phyloP scores from a whole-genome alignment of 208 protist species.

The Sergeia podlipaevii region DNA sequence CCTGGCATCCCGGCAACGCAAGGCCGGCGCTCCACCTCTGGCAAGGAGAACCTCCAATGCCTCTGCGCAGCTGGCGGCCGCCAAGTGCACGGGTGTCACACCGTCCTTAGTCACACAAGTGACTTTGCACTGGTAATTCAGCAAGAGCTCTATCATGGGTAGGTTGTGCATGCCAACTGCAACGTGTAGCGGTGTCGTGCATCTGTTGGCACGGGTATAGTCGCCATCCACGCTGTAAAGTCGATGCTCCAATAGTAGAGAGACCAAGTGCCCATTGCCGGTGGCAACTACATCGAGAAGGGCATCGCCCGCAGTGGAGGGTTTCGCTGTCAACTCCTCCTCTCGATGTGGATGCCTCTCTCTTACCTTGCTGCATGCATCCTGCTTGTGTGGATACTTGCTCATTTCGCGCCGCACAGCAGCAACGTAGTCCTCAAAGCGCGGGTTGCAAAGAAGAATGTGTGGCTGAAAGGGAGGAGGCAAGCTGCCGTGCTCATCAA shows the following conservation, averaged over 20 bases:
- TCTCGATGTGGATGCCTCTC: background rate
- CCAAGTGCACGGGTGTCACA: constrained; percentile 49
- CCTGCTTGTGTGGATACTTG: background rate
- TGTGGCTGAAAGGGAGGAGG: constrained; percentile 40
- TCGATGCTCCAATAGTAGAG: constrained; percentile 19
- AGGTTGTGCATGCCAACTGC: constrained; percentile 10
- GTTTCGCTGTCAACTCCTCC: background rate
- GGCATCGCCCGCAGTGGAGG: background rate
- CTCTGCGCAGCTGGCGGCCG: constrained; percentile 11
- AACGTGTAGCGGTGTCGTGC: constrained; percentile 44
- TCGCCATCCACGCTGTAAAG: constrained; percentile 29
- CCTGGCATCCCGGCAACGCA: constrained; percentile 36
- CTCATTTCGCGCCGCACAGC: constrained; percentile 8
- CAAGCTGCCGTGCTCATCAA: constrained; percentile 42
- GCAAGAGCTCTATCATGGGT: constrained; percentile 23
- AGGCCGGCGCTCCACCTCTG: background rate
- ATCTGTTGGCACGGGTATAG: constrained; percentile 34
- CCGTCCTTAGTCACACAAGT: constrained; percentile 41
- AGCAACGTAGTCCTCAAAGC: constrained; percentile 32
- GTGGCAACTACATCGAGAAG: constrained; percentile 28
- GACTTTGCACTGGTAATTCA: constrained; percentile 25
- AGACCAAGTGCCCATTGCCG: constrained; percentile 17
- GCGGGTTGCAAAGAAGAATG: constrained; percentile 37
- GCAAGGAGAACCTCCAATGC: constrained; percentile 14
- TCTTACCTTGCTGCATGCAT: background rate